These are phyloP conservation scores for Fusarium sp. DNA, from an alignment of 2,329 filamentous ascomycete species.

Conservation along the genomic window DNA sequence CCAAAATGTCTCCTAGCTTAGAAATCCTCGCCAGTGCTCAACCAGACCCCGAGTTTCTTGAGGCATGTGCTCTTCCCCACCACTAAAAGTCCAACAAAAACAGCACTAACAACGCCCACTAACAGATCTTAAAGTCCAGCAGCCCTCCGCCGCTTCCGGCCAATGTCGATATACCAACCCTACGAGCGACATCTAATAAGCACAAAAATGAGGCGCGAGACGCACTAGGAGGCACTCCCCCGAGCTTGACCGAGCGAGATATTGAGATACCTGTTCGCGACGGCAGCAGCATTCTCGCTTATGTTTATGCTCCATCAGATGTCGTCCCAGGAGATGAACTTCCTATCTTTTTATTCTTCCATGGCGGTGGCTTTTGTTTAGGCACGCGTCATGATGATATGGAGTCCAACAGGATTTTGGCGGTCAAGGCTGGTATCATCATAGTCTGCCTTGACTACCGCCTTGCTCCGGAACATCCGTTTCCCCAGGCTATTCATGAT, in stretches of 20 bases:
- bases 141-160: not conserved
- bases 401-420: not conserved
- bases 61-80: not conserved
- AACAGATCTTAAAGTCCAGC: not conserved
- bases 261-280: not conserved
- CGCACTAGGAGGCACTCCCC: not conserved
- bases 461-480: not conserved
- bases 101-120: not conserved
- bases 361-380: not conserved
- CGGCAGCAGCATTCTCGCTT: not conserved
- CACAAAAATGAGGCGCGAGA: not conserved
- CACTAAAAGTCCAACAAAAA: not conserved
- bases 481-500: not conserved
- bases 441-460: not conserved
- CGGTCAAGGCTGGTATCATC: not conserved
- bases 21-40: not conserved
- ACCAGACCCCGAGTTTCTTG: not conserved
- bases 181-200: not conserved
- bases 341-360: not conserved
- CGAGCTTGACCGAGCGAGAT: not conserved
- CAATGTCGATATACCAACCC: not conserved
- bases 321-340: not conserved
- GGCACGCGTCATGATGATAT: not conserved
- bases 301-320: not conserved
- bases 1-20: not conserved